Evolutionary conservation across 169 alveolate species (phyloP), one percentile per base, ranked within the genome.

Genomic region (Eimeria praecox): DNA sequence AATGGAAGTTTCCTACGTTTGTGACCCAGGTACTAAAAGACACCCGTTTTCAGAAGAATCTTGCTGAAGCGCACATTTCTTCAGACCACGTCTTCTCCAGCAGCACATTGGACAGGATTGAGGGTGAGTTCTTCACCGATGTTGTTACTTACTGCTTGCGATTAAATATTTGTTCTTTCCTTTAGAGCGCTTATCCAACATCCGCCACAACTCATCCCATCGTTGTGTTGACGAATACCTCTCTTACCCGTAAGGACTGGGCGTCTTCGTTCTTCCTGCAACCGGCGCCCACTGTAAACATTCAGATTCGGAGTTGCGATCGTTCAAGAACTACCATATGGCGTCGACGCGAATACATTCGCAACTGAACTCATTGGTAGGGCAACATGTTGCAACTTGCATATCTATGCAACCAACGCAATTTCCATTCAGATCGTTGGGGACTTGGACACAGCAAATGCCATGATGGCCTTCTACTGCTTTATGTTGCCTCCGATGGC

Each of bases 381-480:
- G 49, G 75, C 44, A 46, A 62, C 73, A 22, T n/a, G n/a, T 6
- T 85, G 44, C 69, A 64, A 22, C 86, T 14, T 56, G 9, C 35
- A 20, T 77, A 9, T 49, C 20, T 0, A 9, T 0, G 40, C 1
- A 30, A 64, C 4, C 73, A 27, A 38, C 2, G 24, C 0, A 35
- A 20, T 22, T 12, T 46, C 35, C 62, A 27, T 66, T 59, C 73
- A 93, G 96, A 93, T 52, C 92, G 96, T 10, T 93, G 96, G 96
- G 96, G 96, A 24, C 96, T 93, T 54, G 96, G 96, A 62, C 96
- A 93, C 93, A 71, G 92, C 75, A 80, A 80, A 18, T 93, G 96
- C 73, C 96, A 93, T 77, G 96, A 93, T 56, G 96, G 96, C 1
- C 62, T 93, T 49, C 87, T 93, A 35, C 88, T 93, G n/a, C 75